These are phyloP conservation scores for Melanopsichium pennsylvanicum DNA, from an alignment of 1,284 basidiomycete species.

Conservation along the genomic window DNA sequence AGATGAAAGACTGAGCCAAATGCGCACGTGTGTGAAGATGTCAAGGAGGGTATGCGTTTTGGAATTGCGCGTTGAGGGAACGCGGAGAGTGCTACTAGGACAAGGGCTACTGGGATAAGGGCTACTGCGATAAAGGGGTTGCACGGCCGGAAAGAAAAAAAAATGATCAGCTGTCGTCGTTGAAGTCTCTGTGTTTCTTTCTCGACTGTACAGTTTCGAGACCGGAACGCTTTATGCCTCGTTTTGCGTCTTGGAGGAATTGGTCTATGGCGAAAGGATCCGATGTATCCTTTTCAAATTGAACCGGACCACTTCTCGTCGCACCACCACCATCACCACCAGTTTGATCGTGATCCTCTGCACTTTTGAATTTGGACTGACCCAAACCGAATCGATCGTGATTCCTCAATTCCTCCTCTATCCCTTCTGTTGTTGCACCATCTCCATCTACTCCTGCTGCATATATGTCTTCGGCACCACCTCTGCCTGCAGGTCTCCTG, in stretches of 20 bases:
- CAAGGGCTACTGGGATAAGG: too few species aligned
- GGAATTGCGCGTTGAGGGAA: too few species aligned
- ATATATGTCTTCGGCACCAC: constrained; percentile 66
- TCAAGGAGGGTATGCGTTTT: too few species aligned
- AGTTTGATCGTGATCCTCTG: constrained; percentile 71
- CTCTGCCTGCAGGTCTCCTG: constrained; percentile 80
- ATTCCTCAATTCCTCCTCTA: constrained; percentile 85
- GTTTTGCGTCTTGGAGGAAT: constrained; percentile 96
- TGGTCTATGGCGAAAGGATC: constrained; percentile 99
- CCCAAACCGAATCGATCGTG: constrained; percentile 95
- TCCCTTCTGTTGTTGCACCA: constrained; percentile 78
- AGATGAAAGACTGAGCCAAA: too few species aligned
- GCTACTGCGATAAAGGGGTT: too few species aligned
- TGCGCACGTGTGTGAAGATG: too few species aligned
- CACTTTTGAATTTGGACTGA: constrained; percentile 81
- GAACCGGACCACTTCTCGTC: constrained; percentile 77
- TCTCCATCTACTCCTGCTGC: constrained; percentile 94
- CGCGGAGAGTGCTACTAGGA: too few species aligned
- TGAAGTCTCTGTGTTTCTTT: constrained; percentile 20
- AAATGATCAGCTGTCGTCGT: not conserved
- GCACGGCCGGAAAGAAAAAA: too few species aligned
- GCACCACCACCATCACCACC: not conserved
- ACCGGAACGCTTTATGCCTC: constrained; percentile 75
- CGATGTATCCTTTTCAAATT: constrained; percentile 94
- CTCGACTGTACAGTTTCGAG: constrained; percentile 11